Conservation (phyloP, 164 flowering plant species). For the Platanus orientalis region DNA sequence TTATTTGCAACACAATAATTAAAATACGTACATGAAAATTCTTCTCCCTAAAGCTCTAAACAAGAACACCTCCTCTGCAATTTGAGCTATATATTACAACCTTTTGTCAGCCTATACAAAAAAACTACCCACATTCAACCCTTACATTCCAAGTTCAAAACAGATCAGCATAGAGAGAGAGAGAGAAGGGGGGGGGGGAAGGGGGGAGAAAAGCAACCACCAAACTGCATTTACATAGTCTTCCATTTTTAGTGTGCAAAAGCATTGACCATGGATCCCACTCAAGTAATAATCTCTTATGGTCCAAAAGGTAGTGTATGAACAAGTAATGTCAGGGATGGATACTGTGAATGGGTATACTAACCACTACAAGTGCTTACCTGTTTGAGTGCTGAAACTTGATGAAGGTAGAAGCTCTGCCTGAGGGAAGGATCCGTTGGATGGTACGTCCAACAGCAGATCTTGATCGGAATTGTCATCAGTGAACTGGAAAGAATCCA, state of each 20-base stretch:
- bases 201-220: slow-evolving; percentile 14
- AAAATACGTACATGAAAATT: slow-evolving; percentile 20
- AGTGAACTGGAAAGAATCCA: slow-evolving; percentile 37
- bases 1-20: slow-evolving; percentile 9
- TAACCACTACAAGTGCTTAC: slow-evolving; percentile 49
- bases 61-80: slow-evolving; percentile 23
- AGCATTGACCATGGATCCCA: slow-evolving; percentile 2
- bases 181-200: neutral
- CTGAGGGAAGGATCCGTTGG: slow-evolving; percentile 55
- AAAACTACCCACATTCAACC: slow-evolving; percentile 15
- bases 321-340: slow-evolving; percentile 25
- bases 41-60: slow-evolving; percentile 12
- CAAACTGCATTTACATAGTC: slow-evolving; percentile 23
- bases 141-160: slow-evolving; percentile 18
- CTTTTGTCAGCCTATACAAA: slow-evolving; percentile 38
- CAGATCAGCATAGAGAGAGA: neutral
- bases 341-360: slow-evolving; percentile 23
- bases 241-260: slow-evolving; percentile 17
- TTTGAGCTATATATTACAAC: slow-evolving; percentile 33
- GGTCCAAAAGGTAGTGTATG: neutral
- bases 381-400: slow-evolving; percentile 28
- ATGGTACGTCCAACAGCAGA: slow-evolving; percentile 62
- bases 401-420: slow-evolving; percentile 60
- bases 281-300: neutral
- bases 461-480: slow-evolving; percentile 59